Conservation (phyloP, 1,284 basidiomycete genomes). For the Leccinum insolens region DNA sequence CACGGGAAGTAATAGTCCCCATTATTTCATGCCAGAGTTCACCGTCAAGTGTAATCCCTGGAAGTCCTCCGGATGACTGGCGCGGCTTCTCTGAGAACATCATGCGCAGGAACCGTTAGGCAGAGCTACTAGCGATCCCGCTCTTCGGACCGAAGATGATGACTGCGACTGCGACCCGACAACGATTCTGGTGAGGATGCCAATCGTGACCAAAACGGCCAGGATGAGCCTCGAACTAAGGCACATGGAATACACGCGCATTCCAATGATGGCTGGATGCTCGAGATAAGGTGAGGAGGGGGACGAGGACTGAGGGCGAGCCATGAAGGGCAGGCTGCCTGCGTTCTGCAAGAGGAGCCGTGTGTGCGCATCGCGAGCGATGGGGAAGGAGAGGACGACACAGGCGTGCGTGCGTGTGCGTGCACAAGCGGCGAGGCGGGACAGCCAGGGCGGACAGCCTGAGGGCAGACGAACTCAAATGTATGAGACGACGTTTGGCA, state of each 20-base stretch:
- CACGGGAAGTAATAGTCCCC: background rate
- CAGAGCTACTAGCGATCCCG: conserved; percentile 10
- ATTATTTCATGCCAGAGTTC: background rate
- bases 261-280: conserved; percentile 10
- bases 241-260: conserved; percentile 22
- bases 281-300: no score
- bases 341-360: no score
- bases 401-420: no score
- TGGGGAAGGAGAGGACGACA: no score
- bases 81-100: background rate
- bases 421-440: no score
- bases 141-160: conserved; percentile 19
- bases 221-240: conserved; percentile 12
- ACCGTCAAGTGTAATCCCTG: background rate
- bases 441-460: no score
- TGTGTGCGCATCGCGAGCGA: no score
- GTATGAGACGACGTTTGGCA: no score
- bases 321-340: no score
- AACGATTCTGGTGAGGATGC: conserved; percentile 8
- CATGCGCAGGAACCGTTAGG: background rate
- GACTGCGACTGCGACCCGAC: conserved; percentile 15
- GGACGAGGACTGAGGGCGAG: no score
- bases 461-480: no score
- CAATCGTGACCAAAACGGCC: conserved; percentile 7
- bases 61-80: no score